These are phyloP conservation scores for Aspergillus caelatus DNA, from an alignment of 2,329 filamentous ascomycete species.

Conservation along the genomic window DNA sequence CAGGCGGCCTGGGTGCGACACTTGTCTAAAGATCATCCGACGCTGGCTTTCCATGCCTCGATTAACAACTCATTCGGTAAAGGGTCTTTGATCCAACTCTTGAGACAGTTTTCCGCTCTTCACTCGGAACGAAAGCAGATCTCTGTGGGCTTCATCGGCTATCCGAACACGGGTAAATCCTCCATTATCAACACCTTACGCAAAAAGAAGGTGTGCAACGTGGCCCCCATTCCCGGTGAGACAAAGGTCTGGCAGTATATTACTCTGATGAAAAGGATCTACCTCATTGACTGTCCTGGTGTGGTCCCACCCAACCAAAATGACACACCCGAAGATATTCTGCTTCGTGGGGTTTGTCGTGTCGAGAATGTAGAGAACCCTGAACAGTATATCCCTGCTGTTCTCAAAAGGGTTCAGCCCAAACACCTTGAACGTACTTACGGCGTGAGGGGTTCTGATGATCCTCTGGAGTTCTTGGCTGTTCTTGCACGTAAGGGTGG, in stretches of 20 bases:
- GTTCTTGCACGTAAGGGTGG: conserved; percentile 84
- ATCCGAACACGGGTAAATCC: conserved; percentile 94
- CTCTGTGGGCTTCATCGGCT: conserved; percentile 83
- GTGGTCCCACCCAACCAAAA: conserved; percentile 87
- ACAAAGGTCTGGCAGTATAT: conserved; percentile 99
- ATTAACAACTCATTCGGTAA: conserved; percentile 98
- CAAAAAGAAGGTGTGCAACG: conserved; percentile 91
- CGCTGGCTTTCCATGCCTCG: conserved; percentile 89
- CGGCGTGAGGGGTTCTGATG: conserved; percentile 76
- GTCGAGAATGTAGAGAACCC: conserved; percentile 97
- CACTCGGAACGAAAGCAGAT: conserved; percentile 94
- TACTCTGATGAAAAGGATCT: conserved; percentile 90
- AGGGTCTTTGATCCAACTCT: conserved; percentile 85
- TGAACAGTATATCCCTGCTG: conserved; percentile 88
- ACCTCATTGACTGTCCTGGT: conserved; percentile 94
- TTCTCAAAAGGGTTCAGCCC: conserved; percentile 77
- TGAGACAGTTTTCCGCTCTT: conserved; percentile 88
- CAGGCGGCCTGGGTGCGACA: conserved; percentile 91
- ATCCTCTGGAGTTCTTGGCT: conserved; percentile 82
- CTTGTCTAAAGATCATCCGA: conserved; percentile 89
- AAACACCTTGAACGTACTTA: conserved; percentile 94
- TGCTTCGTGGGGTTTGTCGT: conserved; percentile 86
- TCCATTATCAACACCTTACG: conserved; percentile 95
- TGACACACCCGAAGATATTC: conserved; percentile 83
- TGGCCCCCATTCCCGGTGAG: conserved; percentile 93